Conservation (phyloP, 352 stramenopile species). For the Globisporangium lucens region DNA sequence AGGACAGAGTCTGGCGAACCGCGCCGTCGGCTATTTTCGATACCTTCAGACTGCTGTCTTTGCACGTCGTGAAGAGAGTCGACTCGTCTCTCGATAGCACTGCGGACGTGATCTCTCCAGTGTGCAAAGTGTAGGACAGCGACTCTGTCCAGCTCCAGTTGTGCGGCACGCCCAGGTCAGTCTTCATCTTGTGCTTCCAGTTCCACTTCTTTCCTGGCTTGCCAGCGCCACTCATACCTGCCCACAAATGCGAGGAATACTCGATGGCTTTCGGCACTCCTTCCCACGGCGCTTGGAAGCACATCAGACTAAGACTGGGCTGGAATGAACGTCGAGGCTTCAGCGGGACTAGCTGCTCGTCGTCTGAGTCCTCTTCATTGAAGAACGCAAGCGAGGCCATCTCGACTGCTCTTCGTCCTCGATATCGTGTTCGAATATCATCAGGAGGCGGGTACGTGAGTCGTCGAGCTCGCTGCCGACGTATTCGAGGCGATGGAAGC, state of each 20-base stretch:
- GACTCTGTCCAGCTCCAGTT: conserved; percentile 57
- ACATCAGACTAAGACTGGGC: conserved; percentile 36
- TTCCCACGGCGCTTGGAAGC: conserved; percentile 39
- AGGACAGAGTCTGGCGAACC: conserved; percentile 28
- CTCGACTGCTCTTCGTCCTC: conserved; percentile 22
- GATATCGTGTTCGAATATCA: conserved; percentile 4
- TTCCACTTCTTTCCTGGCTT: conserved; percentile 53
- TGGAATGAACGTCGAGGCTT: conserved; percentile 11
- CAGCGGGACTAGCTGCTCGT: conserved; percentile 18
- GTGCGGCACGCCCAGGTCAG: conserved; percentile 23
- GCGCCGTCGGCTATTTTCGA: conserved; percentile 29
- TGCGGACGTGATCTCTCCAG: conserved; percentile 55
- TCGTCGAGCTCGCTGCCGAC: conserved; percentile 19
- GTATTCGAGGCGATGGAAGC: conserved; percentile 31
- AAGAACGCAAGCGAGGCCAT: conserved; percentile 26
- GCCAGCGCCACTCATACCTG: conserved; percentile 23
- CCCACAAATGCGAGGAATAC: conserved; percentile 36
- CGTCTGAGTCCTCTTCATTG: conserved; percentile 34
- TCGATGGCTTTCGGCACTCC: conserved; percentile 31
- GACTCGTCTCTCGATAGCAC: conserved; percentile 51
- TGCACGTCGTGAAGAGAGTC: conserved; percentile 63
- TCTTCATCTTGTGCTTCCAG: conserved; percentile 43
- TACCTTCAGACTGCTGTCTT: conserved; percentile 66
- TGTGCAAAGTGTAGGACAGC: conserved; percentile 37
- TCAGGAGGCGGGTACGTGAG: conserved; percentile 19